Conservation (phyloP, 805 yeast species). For the Wickerhamiella brachini region DNA sequence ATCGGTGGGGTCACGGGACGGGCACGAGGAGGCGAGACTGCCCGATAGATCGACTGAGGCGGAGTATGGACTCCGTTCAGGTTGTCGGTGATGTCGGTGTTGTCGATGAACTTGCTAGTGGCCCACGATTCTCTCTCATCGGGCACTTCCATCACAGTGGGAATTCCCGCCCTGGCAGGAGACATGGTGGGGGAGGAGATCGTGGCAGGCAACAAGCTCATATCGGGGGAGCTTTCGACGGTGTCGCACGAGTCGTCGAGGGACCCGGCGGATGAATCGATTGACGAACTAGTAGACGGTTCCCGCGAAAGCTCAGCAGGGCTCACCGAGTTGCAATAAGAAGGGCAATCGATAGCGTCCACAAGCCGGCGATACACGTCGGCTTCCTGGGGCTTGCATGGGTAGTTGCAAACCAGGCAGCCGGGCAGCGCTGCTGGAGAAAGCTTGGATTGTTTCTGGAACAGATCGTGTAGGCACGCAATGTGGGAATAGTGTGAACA, state of each 20-base stretch:
- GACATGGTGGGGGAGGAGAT: neutral
- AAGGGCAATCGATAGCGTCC: neutral
- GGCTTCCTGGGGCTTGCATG: conserved; percentile 6
- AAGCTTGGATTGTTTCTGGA: neutral
- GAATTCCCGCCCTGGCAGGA: neutral
- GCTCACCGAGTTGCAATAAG: neutral
- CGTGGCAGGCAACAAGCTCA: neutral
- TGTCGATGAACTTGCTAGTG: neutral
- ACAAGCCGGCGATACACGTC: neutral
- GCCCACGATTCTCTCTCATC: too few species aligned
- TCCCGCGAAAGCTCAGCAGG: neutral
- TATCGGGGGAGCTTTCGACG: conserved; percentile 1
- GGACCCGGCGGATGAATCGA: neutral
- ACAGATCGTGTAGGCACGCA: conserved; percentile 2
- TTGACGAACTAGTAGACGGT: neutral
- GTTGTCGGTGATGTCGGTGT: neutral
- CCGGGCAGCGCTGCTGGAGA: conserved; percentile 1
- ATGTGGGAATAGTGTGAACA: conserved; percentile 8
- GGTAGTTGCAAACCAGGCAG: conserved; percentile 5
- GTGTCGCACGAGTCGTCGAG: neutral
- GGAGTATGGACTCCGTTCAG: neutral
- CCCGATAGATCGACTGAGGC: neutral
- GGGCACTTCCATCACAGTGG: neutral
- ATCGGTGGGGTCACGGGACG: neutral
- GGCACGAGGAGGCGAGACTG: neutral